Base-by-base conservation (phyloP, 805 yeast species). In the Yarrowia alimentaria region DNA sequence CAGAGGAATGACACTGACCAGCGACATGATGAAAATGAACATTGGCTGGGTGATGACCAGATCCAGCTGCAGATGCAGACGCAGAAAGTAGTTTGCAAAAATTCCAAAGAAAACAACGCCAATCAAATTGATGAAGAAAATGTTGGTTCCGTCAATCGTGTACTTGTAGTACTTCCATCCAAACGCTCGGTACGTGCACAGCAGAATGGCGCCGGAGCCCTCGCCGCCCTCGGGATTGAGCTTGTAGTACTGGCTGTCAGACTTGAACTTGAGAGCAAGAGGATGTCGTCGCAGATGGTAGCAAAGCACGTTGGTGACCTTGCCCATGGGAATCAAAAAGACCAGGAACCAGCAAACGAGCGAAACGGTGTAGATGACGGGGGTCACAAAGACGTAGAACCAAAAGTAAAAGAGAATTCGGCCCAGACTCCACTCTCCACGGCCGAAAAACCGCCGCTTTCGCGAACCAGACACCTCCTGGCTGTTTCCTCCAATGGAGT, bases 61-160 rank as follows among this genome's bases (percentile, higher is more conserved):
- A 11, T 71, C 67, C 20, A 67, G 53, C 5, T 68, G 70, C 30
- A 75, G 61, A 34, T 69, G 60, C 56, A 78, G 77, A 55, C 78
- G 77, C 51, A 88, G 60, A 1, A 84, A 58, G 63, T 74, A 88
- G 61, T 77, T 87, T 64, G 90, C 96, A 48, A 80, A 65, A 14
- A 93, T 86, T 3, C 91, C 91, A 64, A 89, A 86, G 2, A 84
- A 61, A 10, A 91, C 98, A 12, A 88, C 75, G 14, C 79, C 76
- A 61, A 87, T 74, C 67, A 93, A 69, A 62, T 93, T 93, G 68
- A 93, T 81, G 64, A 93, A 84, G 59, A 93, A 85, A 52, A 91
- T 85, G 65, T 93, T 91, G 2, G 97, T 90, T 54, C 99, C 99
- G 57, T 87, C 97, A 40, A 93, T 86, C 0, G 99, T 93, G 66